Percentiles rank a stretch among this genome's conserved stretches.
phyloP scores from a whole-genome alignment of 257 asterid genomes.

The Solanum chilense region DNA sequence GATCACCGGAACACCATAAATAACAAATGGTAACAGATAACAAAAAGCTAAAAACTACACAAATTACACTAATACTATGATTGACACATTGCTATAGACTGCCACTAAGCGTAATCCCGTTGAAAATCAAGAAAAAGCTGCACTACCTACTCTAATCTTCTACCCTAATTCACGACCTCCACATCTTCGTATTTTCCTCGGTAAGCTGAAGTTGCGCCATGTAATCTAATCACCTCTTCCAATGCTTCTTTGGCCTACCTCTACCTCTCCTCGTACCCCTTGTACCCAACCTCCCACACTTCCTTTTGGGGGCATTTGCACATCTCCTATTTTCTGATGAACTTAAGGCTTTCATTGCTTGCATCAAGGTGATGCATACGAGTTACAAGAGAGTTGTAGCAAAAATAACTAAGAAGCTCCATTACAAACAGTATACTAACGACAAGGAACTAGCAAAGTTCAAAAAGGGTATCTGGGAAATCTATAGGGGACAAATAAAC shows the following conservation, averaged over 20 bases:
- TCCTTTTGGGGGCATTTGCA: background rate
- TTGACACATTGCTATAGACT: background rate
- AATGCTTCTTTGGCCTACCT: background rate
- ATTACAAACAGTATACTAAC: background rate
- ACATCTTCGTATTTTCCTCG: background rate
- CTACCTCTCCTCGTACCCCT: background rate
- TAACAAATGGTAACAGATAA: background rate
- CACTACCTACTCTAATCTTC: background rate
- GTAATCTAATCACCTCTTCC: background rate
- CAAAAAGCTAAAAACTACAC: background rate
- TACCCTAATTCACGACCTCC: background rate
- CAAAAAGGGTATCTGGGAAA: background rate
- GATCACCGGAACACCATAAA: background rate
- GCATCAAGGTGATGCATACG: background rate
- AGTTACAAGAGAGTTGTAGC: background rate
- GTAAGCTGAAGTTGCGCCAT: background rate
- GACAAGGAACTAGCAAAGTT: background rate
- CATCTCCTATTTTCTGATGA: background rate
- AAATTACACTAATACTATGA: background rate
- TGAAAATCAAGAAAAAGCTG: background rate
- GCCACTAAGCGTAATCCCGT: background rate
- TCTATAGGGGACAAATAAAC: background rate
- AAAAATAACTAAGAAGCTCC: background rate
- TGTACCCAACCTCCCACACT: background rate
- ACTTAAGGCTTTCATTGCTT: background rate